These are phyloP conservation scores for Dryas drummondii DNA, from an alignment of 306 rosid species.

Conservation along the genomic window DNA sequence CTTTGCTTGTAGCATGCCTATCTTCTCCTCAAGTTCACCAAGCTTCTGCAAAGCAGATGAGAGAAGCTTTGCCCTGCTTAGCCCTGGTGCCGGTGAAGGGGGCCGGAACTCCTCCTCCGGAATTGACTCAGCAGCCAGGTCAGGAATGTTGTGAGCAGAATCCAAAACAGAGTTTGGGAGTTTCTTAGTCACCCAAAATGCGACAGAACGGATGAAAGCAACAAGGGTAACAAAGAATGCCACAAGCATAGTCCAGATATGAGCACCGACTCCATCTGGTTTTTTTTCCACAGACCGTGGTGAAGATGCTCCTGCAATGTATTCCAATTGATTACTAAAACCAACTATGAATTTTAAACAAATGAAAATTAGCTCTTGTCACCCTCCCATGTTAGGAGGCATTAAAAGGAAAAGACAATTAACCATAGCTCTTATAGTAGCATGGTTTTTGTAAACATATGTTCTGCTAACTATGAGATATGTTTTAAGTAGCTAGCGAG, in stretches of 20 bases:
- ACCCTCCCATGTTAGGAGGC: background rate
- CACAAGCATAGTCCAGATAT: constrained; percentile 46
- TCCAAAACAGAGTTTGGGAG: constrained; percentile 26
- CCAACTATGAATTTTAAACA: background rate
- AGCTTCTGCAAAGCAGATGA: constrained; percentile 63
- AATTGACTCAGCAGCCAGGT: constrained; percentile 26
- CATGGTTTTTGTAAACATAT: background rate
- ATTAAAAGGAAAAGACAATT: background rate
- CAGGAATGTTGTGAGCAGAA: constrained; percentile 31
- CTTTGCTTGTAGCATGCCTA: constrained; percentile 61
- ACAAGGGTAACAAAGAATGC: constrained; percentile 56
- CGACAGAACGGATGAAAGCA: constrained; percentile 40
- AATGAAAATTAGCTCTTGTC: background rate
- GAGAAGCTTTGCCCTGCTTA: constrained; percentile 37
- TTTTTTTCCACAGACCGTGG: constrained; percentile 27
- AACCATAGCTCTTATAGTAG: background rate
- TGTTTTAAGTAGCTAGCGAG: background rate
- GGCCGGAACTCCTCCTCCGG: constrained; percentile 50
- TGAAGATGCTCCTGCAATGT: constrained; percentile 49
- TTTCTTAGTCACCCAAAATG: constrained; percentile 33
- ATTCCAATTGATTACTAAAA: background rate
- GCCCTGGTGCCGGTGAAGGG: constrained; percentile 55
- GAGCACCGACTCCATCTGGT: constrained; percentile 31
- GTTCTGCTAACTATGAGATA: background rate
- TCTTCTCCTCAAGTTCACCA: constrained; percentile 72